A percentile compares a stretch with the other conserved stretches of the same genome.
Evolutionary conservation across 805 yeast genomes (phyloP).

Genomic region (Kuraishia ogatae): DNA sequence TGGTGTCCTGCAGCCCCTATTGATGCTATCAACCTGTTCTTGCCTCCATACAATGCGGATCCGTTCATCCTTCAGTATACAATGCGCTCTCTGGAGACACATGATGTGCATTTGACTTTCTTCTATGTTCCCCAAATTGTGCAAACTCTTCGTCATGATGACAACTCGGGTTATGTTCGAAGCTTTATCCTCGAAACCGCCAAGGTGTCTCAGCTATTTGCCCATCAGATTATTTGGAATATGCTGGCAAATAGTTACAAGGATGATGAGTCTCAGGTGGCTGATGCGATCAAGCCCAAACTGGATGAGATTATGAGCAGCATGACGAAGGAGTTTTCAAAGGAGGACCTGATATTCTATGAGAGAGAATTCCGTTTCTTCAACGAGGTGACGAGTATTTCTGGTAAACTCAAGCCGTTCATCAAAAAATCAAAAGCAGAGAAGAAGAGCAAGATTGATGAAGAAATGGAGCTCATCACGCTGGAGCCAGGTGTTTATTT

Average conservation of each 20-base stretch:
- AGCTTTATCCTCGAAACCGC: conserved; percentile 89
- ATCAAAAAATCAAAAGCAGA: conserved; percentile 93
- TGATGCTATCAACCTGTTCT: conserved; percentile 74
- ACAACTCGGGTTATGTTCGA: conserved; percentile 69
- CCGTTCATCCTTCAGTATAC: conserved; percentile 76
- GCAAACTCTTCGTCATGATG: conserved; percentile 79
- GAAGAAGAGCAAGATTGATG: conserved; percentile 91
- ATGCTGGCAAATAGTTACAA: conserved; percentile 88
- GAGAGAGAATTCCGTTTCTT: conserved; percentile 83
- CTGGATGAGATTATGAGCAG: conserved; percentile 63
- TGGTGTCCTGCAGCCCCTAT: conserved; percentile 79
- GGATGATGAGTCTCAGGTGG: conserved; percentile 77
- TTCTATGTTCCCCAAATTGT: conserved; percentile 98
- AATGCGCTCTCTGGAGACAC: conserved; percentile 81
- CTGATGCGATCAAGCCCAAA: conserved; percentile 76
- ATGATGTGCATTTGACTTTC: conserved; percentile 81
- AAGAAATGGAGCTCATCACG: conserved; percentile 76
- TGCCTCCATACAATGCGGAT: conserved; percentile 62
- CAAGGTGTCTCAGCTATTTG: conserved; percentile 79
- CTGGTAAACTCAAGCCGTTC: conserved; percentile 91
- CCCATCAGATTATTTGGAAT: conserved; percentile 98
- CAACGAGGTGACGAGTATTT: conserved; percentile 83
- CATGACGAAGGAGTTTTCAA: conserved; percentile 55
- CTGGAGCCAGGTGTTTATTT: conserved; percentile 80
- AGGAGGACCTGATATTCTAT: conserved; percentile 58